Conservation (phyloP, 148 eudicot genomes). For the Gaultheria prostrata region DNA sequence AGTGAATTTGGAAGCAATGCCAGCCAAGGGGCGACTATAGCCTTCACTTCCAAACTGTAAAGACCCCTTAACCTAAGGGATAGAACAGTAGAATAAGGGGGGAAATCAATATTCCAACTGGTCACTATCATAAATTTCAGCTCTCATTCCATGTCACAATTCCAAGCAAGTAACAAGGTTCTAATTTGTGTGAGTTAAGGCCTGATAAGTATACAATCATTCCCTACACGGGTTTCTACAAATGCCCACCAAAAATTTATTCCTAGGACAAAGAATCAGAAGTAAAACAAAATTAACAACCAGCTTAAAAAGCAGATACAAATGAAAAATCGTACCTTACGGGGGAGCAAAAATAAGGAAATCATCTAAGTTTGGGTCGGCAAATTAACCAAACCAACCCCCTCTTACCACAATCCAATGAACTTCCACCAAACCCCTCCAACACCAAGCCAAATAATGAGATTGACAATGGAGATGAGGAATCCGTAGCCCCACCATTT, state of each 20-base stretch:
- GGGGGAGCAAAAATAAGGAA: background rate
- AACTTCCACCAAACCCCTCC: constrained; percentile 97
- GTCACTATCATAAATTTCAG: background rate
- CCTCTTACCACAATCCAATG: constrained; percentile 80
- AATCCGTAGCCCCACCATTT: constrained; percentile 98
- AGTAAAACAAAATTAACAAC: constrained; percentile 1
- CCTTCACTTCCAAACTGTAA: background rate
- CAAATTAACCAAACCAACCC: constrained; percentile 17
- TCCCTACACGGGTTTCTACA: constrained; percentile 17
- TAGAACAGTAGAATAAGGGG: background rate
- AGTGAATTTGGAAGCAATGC: background rate
- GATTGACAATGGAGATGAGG: constrained; percentile 74
- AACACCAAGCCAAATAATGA: constrained; percentile 92
- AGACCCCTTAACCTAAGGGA: background rate
- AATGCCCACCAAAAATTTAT: constrained; percentile 18
- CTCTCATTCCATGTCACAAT: constrained; percentile 20
- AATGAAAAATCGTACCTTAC: constrained; percentile 7
- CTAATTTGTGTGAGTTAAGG: constrained; percentile 10
- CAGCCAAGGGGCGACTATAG: background rate
- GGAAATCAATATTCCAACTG: background rate
- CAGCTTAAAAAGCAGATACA: constrained; percentile 1
- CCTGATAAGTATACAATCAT: constrained; percentile 9
- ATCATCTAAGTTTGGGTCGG: constrained; percentile 16
- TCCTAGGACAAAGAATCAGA: constrained; percentile 14
- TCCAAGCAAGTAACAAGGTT: constrained; percentile 8